Percentiles rank a stretch among this genome's conserved stretches.
phyloP scores from a whole-genome alignment of 306 rosid genomes.

The Glycine tomentella region DNA sequence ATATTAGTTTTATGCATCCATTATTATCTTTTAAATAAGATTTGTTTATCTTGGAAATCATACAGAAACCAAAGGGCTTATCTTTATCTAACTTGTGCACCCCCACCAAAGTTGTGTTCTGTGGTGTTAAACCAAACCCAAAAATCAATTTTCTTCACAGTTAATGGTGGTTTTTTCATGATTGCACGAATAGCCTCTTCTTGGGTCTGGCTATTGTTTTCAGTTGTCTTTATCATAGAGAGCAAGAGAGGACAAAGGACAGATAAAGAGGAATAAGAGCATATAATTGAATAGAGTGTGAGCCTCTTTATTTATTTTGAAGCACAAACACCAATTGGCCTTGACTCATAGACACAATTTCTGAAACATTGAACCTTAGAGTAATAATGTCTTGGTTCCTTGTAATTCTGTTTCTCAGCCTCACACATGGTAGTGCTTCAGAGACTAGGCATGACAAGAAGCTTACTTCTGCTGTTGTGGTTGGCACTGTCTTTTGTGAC shows the following conservation, averaged over 20 bases:
- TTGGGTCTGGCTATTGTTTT: conserved; percentile 4
- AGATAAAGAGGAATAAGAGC: conserved; percentile 28
- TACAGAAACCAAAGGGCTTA: conserved; percentile 32
- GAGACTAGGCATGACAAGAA: conserved; percentile 54
- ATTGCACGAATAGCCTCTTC: conserved; percentile 47
- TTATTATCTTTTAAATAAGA: not conserved
- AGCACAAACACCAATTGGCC: conserved; percentile 8
- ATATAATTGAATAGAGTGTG: not conserved
- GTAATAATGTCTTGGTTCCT: conserved; percentile 62
- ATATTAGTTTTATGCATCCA: conserved; percentile 1
- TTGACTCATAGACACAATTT: conserved; percentile 29
- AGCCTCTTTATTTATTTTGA: conserved; percentile 36
- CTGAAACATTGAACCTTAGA: conserved; percentile 29
- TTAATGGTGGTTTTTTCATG: conserved; percentile 46
- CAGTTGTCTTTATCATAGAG: conserved; percentile 24
- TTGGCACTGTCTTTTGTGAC: conserved; percentile 88
- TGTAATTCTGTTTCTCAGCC: conserved; percentile 52
- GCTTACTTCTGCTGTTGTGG: conserved; percentile 63
- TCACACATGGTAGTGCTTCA: conserved; percentile 52
- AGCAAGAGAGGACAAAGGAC: conserved; percentile 37
- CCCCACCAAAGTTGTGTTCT: conserved; percentile 33
- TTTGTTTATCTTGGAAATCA: not conserved
- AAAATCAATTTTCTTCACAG: conserved; percentile 59
- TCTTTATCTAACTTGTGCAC: not conserved
- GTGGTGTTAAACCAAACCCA: conserved; percentile 47